Evolutionary conservation across 2,329 filamentous ascomycete genomes (phyloP).

Genomic region (Tolypocladium tundrense): DNA sequence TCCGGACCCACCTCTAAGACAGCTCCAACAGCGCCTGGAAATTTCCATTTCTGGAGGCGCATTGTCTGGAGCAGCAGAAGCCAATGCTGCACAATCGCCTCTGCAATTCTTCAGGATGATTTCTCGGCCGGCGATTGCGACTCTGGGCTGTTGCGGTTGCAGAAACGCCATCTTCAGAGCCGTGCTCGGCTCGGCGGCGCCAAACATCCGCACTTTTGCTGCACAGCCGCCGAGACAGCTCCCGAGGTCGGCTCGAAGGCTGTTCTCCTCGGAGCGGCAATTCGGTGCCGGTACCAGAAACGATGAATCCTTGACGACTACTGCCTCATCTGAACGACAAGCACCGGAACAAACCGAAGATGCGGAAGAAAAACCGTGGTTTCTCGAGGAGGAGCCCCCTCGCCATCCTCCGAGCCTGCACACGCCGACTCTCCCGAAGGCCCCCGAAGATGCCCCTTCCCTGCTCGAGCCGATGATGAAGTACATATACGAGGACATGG

Average conservation of each 20-base stretch:
- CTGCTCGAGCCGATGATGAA: constrained; percentile 64
- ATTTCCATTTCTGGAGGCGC: not conserved
- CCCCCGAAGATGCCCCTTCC: constrained; percentile 58
- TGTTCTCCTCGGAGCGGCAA: constrained; percentile 9
- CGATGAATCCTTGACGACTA: constrained; percentile 8
- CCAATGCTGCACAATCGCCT: not conserved
- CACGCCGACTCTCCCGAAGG: constrained; percentile 36
- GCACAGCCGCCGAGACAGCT: constrained; percentile 8
- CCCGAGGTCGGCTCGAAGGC: constrained; percentile 11
- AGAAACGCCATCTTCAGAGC: constrained; percentile 19
- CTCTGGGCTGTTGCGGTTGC: constrained; percentile 20
- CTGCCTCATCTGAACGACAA: constrained; percentile 5
- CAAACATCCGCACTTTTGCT: constrained; percentile 13
- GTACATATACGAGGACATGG: constrained; percentile 74
- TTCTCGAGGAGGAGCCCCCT: constrained; percentile 63
- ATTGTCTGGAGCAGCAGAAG: not conserved
- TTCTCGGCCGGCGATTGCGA: constrained; percentile 16
- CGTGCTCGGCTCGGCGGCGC: constrained; percentile 12
- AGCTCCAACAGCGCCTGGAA: not conserved
- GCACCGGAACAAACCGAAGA: constrained; percentile 12
- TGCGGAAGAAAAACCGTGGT: constrained; percentile 60
- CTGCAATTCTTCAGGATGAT: constrained; percentile 13
- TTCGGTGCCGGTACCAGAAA: not conserved
- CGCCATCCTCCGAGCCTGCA: constrained; percentile 38
- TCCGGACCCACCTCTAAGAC: not conserved